Percentiles rank a stretch among this genome's conserved stretches.
phyloP scores from a whole-genome alignment of 805 yeast genomes.

The Jamesozyma lodderae region DNA sequence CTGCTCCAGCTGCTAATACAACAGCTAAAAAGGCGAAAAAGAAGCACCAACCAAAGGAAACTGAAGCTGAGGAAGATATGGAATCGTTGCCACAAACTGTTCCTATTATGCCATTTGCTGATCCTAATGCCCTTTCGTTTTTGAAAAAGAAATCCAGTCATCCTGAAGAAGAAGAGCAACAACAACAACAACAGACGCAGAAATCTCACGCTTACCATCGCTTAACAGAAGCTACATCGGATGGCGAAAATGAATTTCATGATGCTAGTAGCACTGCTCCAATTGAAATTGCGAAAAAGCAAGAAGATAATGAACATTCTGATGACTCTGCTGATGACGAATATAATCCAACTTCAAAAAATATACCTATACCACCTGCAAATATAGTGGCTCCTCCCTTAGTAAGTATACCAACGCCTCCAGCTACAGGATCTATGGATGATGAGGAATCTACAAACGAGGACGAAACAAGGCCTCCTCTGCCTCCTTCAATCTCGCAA shows the following conservation, averaged over 20 bases:
- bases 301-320: too few relatives aligned
- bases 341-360: too few relatives aligned
- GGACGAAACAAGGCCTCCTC: conserved; percentile 1
- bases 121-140: conserved; percentile 29
- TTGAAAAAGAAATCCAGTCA: conserved; percentile 12
- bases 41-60: conserved; percentile 13
- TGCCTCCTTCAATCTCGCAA: not conserved
- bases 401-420: not conserved
- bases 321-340: too few relatives aligned
- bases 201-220: conserved; percentile 7
- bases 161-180: conserved; percentile 1
- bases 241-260: conserved; percentile 4
- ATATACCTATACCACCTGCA: too few relatives aligned
- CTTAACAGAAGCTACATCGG: conserved; percentile 2
- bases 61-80: conserved; percentile 11
- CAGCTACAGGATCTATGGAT: conserved; percentile 4
- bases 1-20: conserved; percentile 17
- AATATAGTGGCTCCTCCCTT: not conserved
- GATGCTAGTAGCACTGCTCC: conserved; percentile 44
- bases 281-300: too few relatives aligned
- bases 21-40: conserved; percentile 19
- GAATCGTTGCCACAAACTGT: conserved; percentile 31
- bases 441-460: conserved; percentile 1
- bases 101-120: conserved; percentile 47
- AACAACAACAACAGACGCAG: not conserved